phyloP scores from a whole-genome alignment of 2,329 filamentous ascomycete species.

The Tolypocladium paradoxum region DNA sequence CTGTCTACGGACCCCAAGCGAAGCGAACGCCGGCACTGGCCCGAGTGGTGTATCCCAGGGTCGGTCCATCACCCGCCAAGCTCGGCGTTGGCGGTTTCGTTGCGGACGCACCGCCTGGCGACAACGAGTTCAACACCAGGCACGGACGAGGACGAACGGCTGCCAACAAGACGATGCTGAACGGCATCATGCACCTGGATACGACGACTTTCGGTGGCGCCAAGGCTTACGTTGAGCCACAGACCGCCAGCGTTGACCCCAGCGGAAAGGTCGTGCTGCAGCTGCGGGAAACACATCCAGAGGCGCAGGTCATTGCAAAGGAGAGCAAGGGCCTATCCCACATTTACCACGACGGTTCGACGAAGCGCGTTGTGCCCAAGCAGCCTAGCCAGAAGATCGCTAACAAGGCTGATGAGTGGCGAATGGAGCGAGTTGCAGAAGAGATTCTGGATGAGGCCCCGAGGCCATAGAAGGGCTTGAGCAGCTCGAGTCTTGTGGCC shows the following conservation, averaged over 20 bases:
- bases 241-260: slow-evolving; percentile 34
- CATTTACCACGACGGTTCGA: slow-evolving; percentile 18
- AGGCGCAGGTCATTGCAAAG: slow-evolving; percentile 32
- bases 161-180: slow-evolving; percentile 14
- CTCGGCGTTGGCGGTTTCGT: slow-evolving; percentile 48
- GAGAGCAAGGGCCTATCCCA: slow-evolving; percentile 29
- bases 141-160: slow-evolving; percentile 7
- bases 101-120: slow-evolving; percentile 27
- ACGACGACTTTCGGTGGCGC: slow-evolving; percentile 37
- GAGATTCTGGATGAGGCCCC: slow-evolving; percentile 13
- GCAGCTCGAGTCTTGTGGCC: neutral
- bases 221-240: slow-evolving; percentile 36
- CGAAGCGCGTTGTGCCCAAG: slow-evolving; percentile 8
- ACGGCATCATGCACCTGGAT: slow-evolving; percentile 32
- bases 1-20: slow-evolving; percentile 48
- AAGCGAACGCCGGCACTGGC: slow-evolving; percentile 36
- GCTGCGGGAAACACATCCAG: slow-evolving; percentile 26
- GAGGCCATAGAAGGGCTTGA: neutral
- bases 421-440: slow-evolving; percentile 14
- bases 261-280: slow-evolving; percentile 36
- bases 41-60: slow-evolving; percentile 38
- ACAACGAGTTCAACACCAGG: slow-evolving; percentile 30
- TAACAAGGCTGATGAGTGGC: slow-evolving; percentile 8
- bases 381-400: slow-evolving; percentile 2
- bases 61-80: slow-evolving; percentile 22